phyloP scores from a whole-genome alignment of 225 moss, liverwort and hornwort genomes.

The Bryoerythrophyllum caledonicum region DNA sequence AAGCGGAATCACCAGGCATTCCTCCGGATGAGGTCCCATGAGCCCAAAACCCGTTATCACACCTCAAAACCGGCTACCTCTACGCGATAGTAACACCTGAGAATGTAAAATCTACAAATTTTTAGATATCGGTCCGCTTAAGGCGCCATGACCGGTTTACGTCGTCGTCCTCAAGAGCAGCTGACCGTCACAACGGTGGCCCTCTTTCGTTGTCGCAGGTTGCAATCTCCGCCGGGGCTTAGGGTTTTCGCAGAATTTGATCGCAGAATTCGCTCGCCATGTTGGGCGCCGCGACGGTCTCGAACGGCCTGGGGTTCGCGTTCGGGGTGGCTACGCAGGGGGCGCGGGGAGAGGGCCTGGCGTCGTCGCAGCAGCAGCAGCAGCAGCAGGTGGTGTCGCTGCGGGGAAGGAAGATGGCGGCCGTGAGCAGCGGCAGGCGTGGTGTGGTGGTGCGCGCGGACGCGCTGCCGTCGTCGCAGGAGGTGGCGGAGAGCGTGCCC shows the following conservation, averaged over 20 bases:
- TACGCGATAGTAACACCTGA: rapidly evolving
- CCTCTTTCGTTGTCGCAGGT: neutral
- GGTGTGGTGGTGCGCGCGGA: slow-evolving; percentile 2
- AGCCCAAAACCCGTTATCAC: neutral
- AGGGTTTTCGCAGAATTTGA: neutral
- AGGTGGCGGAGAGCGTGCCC: slow-evolving; percentile 26
- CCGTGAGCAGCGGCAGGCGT: neutral
- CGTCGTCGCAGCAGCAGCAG: slow-evolving; percentile 17
- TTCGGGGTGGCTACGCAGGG: neutral
- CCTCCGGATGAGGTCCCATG: neutral
- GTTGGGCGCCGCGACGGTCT: slow-evolving; percentile 31
- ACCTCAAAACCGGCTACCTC: neutral
- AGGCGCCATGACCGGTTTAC: neutral
- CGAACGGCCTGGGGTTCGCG: neutral
- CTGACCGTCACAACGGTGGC: too few species aligned
- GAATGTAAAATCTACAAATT: neutral
- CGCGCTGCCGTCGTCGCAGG: slow-evolving; percentile 14
- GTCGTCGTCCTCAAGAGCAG: neutral
- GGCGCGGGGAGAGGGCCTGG: slow-evolving; percentile 14
- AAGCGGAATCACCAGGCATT: neutral
- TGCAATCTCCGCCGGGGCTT: neutral
- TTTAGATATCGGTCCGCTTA: neutral
- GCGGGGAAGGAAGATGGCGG: slow-evolving; percentile 16
- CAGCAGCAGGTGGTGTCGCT: neutral
- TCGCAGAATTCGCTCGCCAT: neutral